phyloP scores from a whole-genome alignment of 306 rosid species.

The Medicago ruthenica region DNA sequence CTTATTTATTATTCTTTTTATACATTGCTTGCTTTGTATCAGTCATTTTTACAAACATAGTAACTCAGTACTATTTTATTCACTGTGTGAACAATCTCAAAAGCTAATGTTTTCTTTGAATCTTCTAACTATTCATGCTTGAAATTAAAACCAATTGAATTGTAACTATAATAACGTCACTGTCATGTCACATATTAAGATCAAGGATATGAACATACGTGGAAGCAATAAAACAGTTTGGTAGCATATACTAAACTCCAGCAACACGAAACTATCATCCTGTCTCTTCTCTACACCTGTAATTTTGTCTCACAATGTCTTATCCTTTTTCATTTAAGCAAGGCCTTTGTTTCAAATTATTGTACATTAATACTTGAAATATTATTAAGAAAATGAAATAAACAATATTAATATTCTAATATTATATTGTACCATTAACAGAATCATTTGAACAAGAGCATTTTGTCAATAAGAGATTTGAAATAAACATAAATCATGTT shows the following conservation, averaged over 20 bases:
- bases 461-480: no score
- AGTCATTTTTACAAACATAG: not conserved
- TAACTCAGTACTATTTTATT: not conserved
- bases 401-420: no score
- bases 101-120: no score
- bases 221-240: constrained; percentile 10
- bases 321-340: constrained; percentile 2
- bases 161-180: not conserved
- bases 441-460: no score
- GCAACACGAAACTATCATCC: constrained; percentile 1
- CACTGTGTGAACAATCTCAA: constrained; percentile 23
- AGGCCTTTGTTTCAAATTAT: not conserved
- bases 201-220: constrained; percentile 16
- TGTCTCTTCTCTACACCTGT: constrained; percentile 8
- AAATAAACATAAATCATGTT: no score
- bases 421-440: not conserved
- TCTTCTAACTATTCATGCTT: not conserved
- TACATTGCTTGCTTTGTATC: no score
- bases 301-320: not conserved
- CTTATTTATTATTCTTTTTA: no score
- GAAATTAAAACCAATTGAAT: constrained; percentile 4
- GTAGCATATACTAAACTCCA: not conserved
- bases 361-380: not conserved
- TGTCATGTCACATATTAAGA: constrained; percentile 24
- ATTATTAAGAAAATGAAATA: no score